Percentiles rank a stretch among this genome's conserved stretches.
Conservation (phyloP, 1,284 basidiomycete genomes). For the Trametes pubescens region DNA sequence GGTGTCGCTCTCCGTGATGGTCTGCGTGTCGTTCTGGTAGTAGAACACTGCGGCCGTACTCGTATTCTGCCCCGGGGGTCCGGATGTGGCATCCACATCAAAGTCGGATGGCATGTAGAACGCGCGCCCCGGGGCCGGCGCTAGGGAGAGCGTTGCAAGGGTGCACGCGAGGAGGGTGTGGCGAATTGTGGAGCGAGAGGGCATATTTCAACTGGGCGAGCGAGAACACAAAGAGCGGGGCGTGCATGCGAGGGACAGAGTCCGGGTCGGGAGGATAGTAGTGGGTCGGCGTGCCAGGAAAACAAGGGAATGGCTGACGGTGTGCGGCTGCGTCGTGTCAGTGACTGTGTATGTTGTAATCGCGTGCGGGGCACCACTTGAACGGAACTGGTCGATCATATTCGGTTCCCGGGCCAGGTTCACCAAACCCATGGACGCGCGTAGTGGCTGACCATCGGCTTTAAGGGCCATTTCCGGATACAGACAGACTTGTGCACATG, state of each 20-base stretch:
- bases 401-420: no score
- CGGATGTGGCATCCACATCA: slow-evolving; percentile 19
- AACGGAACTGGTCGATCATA: no score
- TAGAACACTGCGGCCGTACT: slow-evolving; percentile 52
- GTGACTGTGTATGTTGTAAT: no score
- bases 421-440: no score
- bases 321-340: no score
- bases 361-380: no score
- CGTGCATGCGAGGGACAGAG: slow-evolving; percentile 2
- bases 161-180: slow-evolving; percentile 3
- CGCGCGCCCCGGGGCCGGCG: background rate
- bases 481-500: no score
- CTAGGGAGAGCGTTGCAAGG: slow-evolving; percentile 9
- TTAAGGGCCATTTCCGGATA: no score
- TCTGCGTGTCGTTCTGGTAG: slow-evolving; percentile 63
- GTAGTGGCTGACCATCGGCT: no score
- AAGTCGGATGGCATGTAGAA: slow-evolving; percentile 32
- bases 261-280: background rate
- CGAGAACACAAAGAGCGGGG: slow-evolving; percentile 3
- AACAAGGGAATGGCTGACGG: no score
- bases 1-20: background rate
- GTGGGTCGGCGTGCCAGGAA: no score
- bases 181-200: slow-evolving; percentile 9
- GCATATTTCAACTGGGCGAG: slow-evolving; percentile 7
- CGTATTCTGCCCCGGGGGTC: slow-evolving; percentile 3